Percentiles rank a stretch among this genome's conserved stretches.
Evolutionary conservation across 1,139 yeast genomes (phyloP).

Genomic region (Blastobotrys serpentis): DNA sequence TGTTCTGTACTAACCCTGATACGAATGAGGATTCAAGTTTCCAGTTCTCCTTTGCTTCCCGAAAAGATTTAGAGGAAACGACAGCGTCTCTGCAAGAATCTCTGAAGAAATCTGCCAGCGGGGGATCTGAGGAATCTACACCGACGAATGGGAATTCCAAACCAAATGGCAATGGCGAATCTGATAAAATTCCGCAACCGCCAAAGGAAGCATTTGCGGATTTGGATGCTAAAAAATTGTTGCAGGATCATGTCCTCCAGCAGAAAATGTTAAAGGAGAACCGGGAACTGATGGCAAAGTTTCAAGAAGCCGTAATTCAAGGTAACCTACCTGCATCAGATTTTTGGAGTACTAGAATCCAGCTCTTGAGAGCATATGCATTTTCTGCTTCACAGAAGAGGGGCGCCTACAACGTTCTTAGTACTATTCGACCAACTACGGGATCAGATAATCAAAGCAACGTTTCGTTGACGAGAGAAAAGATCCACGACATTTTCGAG

Average conservation of each 20-base stretch:
- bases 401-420: constrained; percentile 91
- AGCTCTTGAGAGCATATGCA: constrained; percentile 80
- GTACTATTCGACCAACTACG: constrained; percentile 89
- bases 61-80: constrained; percentile 73
- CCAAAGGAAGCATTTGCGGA: constrained; percentile 38
- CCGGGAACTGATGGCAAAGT: constrained; percentile 66
- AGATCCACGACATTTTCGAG: constrained; percentile 83
- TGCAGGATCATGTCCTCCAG: constrained; percentile 73
- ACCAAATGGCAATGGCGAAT: background rate
- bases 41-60: constrained; percentile 61
- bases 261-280: constrained; percentile 73
- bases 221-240: constrained; percentile 42
- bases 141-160: constrained; percentile 26
- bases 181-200: constrained; percentile 27
- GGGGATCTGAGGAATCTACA: constrained; percentile 51
- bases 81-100: constrained; percentile 69
- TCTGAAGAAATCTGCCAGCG: constrained; percentile 49
- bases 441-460: constrained; percentile 72
- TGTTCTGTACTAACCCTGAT: constrained; percentile 39
- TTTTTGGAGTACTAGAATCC: constrained; percentile 86
- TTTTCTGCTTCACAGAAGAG: constrained; percentile 77
- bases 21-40: constrained; percentile 49
- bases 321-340: constrained; percentile 74
- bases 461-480: constrained; percentile 87
- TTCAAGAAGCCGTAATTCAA: constrained; percentile 84